Base-by-base conservation (phyloP, 129 eudicot species). In the Apium graveolens region DNA sequence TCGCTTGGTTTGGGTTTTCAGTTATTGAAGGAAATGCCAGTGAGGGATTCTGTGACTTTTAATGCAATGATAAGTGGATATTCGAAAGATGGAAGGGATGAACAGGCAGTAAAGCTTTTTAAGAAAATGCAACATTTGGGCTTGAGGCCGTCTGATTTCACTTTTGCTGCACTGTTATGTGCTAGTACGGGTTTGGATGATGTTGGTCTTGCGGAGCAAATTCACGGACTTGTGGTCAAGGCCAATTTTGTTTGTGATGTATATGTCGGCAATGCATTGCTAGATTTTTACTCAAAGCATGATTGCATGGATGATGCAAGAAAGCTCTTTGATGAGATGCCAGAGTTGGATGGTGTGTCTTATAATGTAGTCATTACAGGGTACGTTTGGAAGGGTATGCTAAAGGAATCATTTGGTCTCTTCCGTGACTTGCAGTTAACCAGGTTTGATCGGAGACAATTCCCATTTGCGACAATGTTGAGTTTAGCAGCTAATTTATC, bases 241-340 rank as follows among this genome's bases (percentile, higher is more conserved):
- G 62, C 84, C 21, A 88, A 85, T 80, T 89, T 86, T 45, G 76
- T 86, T 39, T 76, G 87, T 86, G 85, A 91, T 71, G 90, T 93
- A 26, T 93, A 89, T 77, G 91, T 89, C 37, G 82, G 90, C 48
- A 93, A 93, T 85, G 92, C 96, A 5, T 82, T 93, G 80, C 91
- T 93, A 46, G 97, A 93, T 80, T 87, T 93, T 57, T 93, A 93
- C 84, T 93, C 96, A 1, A 93, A 93, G 76, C 89, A 87, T 69
- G 90, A 91, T 78, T 84, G 49, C 55, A 39, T 88, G 8, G 83
- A 80, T 39, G 88, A 89, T 5, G 86, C 84, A 0, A 84, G 81
- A 76, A 88, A 78, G 57, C 85, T 93, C 51, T 93, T 91, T 42
- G 82, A 87, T 77, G 97, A 93, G 84, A 89, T 93, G 95, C 76